These are phyloP conservation scores for Backusella luteola DNA, from an alignment of 192 early-diverging fungal species.

Conservation along the genomic window DNA sequence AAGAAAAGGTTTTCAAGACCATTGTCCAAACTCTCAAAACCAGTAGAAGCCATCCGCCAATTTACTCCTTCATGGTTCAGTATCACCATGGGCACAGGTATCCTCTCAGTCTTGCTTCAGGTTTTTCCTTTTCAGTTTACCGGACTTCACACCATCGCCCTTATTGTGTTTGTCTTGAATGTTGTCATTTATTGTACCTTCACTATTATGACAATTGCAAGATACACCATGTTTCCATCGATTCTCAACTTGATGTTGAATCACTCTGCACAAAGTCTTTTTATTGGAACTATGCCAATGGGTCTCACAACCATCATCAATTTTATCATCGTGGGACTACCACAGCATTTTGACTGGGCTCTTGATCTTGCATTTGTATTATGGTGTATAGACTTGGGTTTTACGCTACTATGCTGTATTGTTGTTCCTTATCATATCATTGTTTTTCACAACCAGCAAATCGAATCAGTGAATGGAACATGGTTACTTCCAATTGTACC, in stretches of 20 bases:
- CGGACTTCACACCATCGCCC: slow-evolving; percentile 39
- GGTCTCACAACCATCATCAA: slow-evolving; percentile 44
- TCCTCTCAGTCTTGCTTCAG: slow-evolving; percentile 31
- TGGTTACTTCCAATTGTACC: slow-evolving; percentile 52
- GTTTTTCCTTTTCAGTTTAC: slow-evolving; percentile 42
- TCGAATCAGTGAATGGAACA: slow-evolving; percentile 43
- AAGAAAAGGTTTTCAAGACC: neutral
- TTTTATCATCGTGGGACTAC: slow-evolving; percentile 25
- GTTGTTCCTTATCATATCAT: slow-evolving; percentile 41
- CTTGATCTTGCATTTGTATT: slow-evolving; percentile 39
- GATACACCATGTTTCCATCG: slow-evolving; percentile 42
- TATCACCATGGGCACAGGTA: slow-evolving; percentile 53
- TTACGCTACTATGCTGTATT: slow-evolving; percentile 38
- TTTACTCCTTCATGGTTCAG: slow-evolving; percentile 61
- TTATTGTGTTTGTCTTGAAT: slow-evolving; percentile 41
- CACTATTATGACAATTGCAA: slow-evolving; percentile 26
- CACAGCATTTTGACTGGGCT: slow-evolving; percentile 34
- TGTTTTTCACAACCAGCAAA: slow-evolving; percentile 40
- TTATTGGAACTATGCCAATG: slow-evolving; percentile 53
- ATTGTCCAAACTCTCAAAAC: neutral
- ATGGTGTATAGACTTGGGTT: slow-evolving; percentile 41
- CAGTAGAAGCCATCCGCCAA: slow-evolving; percentile 15
- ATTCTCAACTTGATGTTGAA: slow-evolving; percentile 40
- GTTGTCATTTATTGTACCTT: slow-evolving; percentile 37
- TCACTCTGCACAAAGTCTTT: slow-evolving; percentile 48